phyloP scores from a whole-genome alignment of 352 stramenopile genomes.

The Phytophthora pluvialis region DNA sequence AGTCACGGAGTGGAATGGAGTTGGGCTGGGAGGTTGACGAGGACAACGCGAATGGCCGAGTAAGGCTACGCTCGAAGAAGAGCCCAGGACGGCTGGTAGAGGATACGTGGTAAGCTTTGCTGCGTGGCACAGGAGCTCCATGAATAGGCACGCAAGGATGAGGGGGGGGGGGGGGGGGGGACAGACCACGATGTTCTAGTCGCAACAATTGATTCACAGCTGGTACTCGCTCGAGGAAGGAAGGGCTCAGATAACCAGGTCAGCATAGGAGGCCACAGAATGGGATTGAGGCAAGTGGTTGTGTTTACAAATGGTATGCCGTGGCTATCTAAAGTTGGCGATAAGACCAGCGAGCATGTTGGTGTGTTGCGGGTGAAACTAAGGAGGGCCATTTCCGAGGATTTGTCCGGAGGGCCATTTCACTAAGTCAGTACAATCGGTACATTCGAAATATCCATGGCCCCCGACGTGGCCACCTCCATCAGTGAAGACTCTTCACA shows the following conservation, averaged over 20 bases:
- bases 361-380: too few species aligned
- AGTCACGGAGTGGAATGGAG: background rate
- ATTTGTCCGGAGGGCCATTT: too few species aligned
- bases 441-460: too few species aligned
- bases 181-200: background rate
- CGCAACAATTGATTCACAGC: slow-evolving; percentile 1
- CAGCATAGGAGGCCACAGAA: background rate
- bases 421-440: too few species aligned
- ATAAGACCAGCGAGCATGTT: too few species aligned
- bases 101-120: slow-evolving; percentile 2
- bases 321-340: background rate
- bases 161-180: background rate
- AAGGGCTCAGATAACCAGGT: slow-evolving; percentile 1
- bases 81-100: slow-evolving; percentile 9
- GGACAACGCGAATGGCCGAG: slow-evolving; percentile 18
- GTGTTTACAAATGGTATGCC: background rate
- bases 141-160: slow-evolving; percentile 25
- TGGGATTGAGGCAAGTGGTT: too few species aligned
- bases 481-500: too few species aligned
- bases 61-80: slow-evolving; percentile 1
- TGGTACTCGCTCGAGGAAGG: slow-evolving; percentile 2
- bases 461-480: too few species aligned
- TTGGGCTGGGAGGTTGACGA: slow-evolving; percentile 1
- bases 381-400: too few species aligned
- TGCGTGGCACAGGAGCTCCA: slow-evolving; percentile 4